These are phyloP conservation scores for Candida andamanensis DNA, from an alignment of 805 yeast species.

Conservation along the genomic window DNA sequence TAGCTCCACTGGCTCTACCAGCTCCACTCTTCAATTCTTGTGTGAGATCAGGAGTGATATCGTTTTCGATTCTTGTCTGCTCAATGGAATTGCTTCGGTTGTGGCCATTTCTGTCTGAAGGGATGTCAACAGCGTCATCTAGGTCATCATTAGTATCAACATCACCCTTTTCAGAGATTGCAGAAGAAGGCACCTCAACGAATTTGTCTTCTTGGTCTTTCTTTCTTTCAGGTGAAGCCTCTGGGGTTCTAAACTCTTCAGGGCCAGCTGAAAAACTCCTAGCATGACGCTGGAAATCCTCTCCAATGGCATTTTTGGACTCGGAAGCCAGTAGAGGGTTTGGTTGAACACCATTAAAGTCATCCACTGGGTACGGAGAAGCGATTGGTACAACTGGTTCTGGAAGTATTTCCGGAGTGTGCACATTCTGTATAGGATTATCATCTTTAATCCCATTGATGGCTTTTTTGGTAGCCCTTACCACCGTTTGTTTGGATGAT, in stretches of 20 bases:
- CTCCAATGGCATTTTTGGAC: slow-evolving; percentile 2
- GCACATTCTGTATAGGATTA: no score
- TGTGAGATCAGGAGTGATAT: slow-evolving; percentile 1
- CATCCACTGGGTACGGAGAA: slow-evolving; percentile 1
- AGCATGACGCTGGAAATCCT: slow-evolving; percentile 23
- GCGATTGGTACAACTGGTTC: slow-evolving; percentile 1
- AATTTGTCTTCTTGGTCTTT: slow-evolving; percentile 16
- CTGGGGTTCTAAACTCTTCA: slow-evolving; percentile 26
- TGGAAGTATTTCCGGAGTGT: slow-evolving; percentile 1
- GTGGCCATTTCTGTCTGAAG: slow-evolving; percentile 3
- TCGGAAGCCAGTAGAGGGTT: slow-evolving; percentile 11
- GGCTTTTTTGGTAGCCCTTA: slow-evolving; percentile 12
- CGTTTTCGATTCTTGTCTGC: neutral
- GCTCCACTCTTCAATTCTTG: slow-evolving; percentile 10
- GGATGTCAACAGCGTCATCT: slow-evolving; percentile 1
- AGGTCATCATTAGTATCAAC: slow-evolving; percentile 12
- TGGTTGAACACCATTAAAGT: neutral
- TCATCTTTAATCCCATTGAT: neutral
- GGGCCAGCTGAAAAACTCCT: slow-evolving; percentile 34
- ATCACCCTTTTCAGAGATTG: slow-evolving; percentile 15
- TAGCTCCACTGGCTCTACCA: slow-evolving; percentile 7
- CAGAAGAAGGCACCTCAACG: slow-evolving; percentile 25
- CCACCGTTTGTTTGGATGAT: slow-evolving; percentile 15
- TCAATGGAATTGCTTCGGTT: slow-evolving; percentile 3
- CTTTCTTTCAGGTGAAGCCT: slow-evolving; percentile 21